Conservation (phyloP, 306 rosid species). For the Carpinus fangiana region DNA sequence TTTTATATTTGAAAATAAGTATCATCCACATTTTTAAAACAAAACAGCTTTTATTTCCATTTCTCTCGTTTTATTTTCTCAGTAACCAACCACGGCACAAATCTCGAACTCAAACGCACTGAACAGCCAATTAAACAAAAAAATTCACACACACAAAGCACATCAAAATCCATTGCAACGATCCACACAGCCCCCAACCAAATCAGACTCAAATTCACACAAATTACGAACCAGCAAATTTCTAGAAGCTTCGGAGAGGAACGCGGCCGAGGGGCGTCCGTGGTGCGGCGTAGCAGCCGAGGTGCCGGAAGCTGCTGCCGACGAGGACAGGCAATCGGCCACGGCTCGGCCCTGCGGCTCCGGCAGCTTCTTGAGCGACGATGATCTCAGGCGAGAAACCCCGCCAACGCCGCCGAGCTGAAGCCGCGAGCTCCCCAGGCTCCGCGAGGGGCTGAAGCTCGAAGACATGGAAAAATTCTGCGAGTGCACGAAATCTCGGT, state of each 20-base stretch:
- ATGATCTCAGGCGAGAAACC: conserved; percentile 82
- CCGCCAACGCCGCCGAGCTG: conserved; percentile 51
- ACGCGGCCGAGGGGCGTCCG: conserved; percentile 43
- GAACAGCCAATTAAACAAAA: neutral
- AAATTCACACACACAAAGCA: neutral
- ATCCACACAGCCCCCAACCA: conserved; percentile 27
- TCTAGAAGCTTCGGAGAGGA: conserved; percentile 79
- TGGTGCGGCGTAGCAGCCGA: conserved; percentile 44
- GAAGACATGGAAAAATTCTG: conserved; percentile 51
- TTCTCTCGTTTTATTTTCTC: neutral
- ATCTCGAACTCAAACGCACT: conserved; percentile 14
- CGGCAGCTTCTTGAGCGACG: conserved; percentile 74
- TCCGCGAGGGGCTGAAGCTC: conserved; percentile 60
- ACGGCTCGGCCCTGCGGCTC: conserved; percentile 87
- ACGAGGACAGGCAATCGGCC: conserved; percentile 85
- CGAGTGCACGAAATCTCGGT: conserved; percentile 17
- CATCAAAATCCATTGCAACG: conserved; percentile 26
- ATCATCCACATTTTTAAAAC: conserved; percentile 14
- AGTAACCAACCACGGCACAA: conserved; percentile 19
- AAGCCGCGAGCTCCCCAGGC: conserved; percentile 64
- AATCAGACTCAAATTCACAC: neutral
- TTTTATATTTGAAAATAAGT: conserved; percentile 26
- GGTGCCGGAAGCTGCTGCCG: conserved; percentile 21
- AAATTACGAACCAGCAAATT: conserved; percentile 73
- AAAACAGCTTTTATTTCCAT: neutral